These are phyloP conservation scores for Backusella tarrabulga DNA, from an alignment of 192 early-diverging fungal genomes.

Conservation along the genomic window DNA sequence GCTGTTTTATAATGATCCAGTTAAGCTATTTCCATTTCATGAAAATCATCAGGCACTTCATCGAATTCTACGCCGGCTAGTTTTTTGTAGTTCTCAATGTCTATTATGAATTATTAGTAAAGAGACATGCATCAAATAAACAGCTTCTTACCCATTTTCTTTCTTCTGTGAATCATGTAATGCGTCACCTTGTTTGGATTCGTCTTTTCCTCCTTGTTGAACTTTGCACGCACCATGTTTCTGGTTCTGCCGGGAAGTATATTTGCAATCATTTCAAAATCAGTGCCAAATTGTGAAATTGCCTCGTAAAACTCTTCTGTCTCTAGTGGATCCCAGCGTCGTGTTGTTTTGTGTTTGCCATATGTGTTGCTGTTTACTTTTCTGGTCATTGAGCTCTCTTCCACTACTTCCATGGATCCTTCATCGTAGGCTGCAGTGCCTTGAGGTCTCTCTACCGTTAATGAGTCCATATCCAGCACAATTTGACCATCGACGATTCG, in stretches of 20 bases:
- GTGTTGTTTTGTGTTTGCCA: constrained; percentile 8
- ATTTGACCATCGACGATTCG: constrained; percentile 35
- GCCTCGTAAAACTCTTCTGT: constrained; percentile 35
- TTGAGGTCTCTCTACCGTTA: constrained; percentile 17
- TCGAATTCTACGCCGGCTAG: constrained; percentile 13
- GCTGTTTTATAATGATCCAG: neutral
- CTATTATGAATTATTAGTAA: neutral
- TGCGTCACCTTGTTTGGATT: constrained; percentile 29
- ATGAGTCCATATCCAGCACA: constrained; percentile 30
- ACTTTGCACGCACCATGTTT: constrained; percentile 32
- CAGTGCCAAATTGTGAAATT: constrained; percentile 35
- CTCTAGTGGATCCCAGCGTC: constrained; percentile 22
- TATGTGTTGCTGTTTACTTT: constrained; percentile 26
- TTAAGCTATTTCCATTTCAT: constrained; percentile 16
- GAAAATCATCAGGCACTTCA: constrained; percentile 24
- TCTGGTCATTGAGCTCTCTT: constrained; percentile 25
- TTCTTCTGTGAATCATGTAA: constrained; percentile 23
- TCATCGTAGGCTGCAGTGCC: neutral
- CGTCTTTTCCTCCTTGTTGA: constrained; percentile 25
- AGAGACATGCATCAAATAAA: no score
- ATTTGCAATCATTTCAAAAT: constrained; percentile 36
- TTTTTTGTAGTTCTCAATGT: constrained; percentile 13
- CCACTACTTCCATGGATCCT: constrained; percentile 27
- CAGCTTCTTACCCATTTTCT: constrained; percentile 24
- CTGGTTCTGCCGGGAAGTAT: constrained; percentile 26